Percentiles rank a stretch among this genome's conserved stretches.
Conservation (phyloP, 2,329 filamentous ascomycete genomes). For the Ophiostoma angusticollis region DNA sequence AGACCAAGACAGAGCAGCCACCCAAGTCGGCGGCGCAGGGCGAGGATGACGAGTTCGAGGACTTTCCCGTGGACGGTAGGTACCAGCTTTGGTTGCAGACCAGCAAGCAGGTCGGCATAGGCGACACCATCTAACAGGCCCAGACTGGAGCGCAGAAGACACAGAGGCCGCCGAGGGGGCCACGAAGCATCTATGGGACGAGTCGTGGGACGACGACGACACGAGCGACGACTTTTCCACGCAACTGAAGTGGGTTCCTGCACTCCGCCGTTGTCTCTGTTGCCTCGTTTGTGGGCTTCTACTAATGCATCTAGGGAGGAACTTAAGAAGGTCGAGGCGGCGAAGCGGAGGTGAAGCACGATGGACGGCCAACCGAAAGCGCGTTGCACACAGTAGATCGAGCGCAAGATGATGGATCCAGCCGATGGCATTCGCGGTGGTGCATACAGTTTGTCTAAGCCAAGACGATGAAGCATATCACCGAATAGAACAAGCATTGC, state of each 20-base stretch:
- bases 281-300: not conserved
- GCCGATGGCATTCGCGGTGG: no score
- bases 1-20: slow-evolving; percentile 40
- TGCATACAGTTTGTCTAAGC: no score
- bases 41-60: slow-evolving; percentile 98
- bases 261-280: not conserved
- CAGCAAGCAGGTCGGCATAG: not conserved
- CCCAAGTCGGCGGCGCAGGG: slow-evolving; percentile 52
- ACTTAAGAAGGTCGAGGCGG: slow-evolving; percentile 80
- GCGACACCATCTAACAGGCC: not conserved
- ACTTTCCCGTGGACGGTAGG: slow-evolving; percentile 91
- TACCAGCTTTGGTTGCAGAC: not conserved
- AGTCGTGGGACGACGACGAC: slow-evolving; percentile 99
- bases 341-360: slow-evolving; percentile 46
- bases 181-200: slow-evolving; percentile 83
- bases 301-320: slow-evolving; percentile 52
- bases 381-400: no score
- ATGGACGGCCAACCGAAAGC: slow-evolving; percentile 4
- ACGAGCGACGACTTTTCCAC: slow-evolving; percentile 91
- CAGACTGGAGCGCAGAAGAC: slow-evolving; percentile 90
- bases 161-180: slow-evolving; percentile 63
- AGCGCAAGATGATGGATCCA: no score
- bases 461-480: slow-evolving; percentile 13
- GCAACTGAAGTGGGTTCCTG: slow-evolving; percentile 68
- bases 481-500: no score